Evolutionary conservation across 140 eudicot species (phyloP).

Genomic region (Oenanthe javanica): DNA sequence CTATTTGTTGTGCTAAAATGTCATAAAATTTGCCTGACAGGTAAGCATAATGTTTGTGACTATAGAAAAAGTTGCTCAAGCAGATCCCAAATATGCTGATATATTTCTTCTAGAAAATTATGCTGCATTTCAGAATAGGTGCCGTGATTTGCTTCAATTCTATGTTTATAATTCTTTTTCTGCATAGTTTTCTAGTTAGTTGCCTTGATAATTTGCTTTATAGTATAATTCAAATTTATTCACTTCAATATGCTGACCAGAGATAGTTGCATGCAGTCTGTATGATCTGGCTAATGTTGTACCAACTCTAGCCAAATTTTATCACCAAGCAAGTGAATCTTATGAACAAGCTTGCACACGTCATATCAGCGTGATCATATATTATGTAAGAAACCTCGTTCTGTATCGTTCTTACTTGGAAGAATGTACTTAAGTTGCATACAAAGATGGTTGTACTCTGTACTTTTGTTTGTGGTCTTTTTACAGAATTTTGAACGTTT

Average conservation of each 20-base stretch:
- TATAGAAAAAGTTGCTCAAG: conserved; percentile 83
- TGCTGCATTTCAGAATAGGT: conserved; percentile 98
- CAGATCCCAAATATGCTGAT: conserved; percentile 76
- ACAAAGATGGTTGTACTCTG: background rate
- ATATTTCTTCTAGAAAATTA: conserved; percentile 84
- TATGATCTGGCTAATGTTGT: conserved; percentile 96
- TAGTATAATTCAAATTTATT: background rate
- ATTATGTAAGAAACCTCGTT: conserved; percentile 46
- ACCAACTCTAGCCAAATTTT: conserved; percentile 85
- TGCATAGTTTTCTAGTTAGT: background rate
- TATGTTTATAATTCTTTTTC: background rate
- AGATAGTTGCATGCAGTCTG: conserved; percentile 55
- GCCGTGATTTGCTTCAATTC: conserved; percentile 12
- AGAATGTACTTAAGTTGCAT: background rate
- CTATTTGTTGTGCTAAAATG: background rate
- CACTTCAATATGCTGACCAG: conserved; percentile 21
- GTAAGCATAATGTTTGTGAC: conserved; percentile 91
- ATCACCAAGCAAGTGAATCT: conserved; percentile 98
- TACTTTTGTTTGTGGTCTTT: background rate
- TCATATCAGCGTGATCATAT: conserved; percentile 71
- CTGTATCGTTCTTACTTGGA: background rate
- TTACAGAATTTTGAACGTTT: conserved; percentile 93
- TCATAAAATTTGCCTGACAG: conserved; percentile 32
- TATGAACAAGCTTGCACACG: conserved; percentile 97
- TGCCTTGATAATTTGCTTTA: background rate